A percentile compares a stretch with the other conserved stretches of the same genome.
These are phyloP conservation scores for Skeletonema potamos DNA, from an alignment of 108 stramenopile species.

Conservation along the genomic window DNA sequence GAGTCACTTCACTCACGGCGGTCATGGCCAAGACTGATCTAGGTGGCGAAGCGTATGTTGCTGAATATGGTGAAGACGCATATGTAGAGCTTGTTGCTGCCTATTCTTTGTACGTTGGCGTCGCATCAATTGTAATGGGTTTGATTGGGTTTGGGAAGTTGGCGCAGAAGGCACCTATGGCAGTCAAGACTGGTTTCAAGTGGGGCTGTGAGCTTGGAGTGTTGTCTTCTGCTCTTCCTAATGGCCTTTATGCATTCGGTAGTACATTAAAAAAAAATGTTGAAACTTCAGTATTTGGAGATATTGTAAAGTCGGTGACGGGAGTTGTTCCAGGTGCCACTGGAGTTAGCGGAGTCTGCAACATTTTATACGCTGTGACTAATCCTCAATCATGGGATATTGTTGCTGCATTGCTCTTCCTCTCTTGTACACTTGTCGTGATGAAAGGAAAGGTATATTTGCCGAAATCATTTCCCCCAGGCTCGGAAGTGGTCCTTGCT, in stretches of 20 bases:
- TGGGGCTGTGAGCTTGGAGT: slow-evolving; percentile 85
- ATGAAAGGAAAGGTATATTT: slow-evolving; percentile 65
- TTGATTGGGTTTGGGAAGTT: slow-evolving; percentile 67
- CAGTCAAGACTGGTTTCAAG: slow-evolving; percentile 78
- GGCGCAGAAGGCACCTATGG: slow-evolving; percentile 60
- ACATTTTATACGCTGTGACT: slow-evolving; percentile 54
- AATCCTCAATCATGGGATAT: slow-evolving; percentile 67
- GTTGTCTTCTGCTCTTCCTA: slow-evolving; percentile 69
- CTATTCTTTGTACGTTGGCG: slow-evolving; percentile 69
- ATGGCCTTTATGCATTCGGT: slow-evolving; percentile 60
- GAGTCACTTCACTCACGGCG: slow-evolving; percentile 81
- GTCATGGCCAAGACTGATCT: slow-evolving; percentile 79
- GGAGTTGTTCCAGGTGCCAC: slow-evolving; percentile 55
- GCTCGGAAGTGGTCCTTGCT: slow-evolving; percentile 77
- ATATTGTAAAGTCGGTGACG: slow-evolving; percentile 39
- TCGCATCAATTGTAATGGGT: slow-evolving; percentile 67
- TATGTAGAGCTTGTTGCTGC: slow-evolving; percentile 76
- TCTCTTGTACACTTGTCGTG: slow-evolving; percentile 64
- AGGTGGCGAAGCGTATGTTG: slow-evolving; percentile 67
- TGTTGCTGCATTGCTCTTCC: slow-evolving; percentile 56
- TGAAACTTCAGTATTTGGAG: slow-evolving; percentile 41
- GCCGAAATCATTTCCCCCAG: slow-evolving; percentile 67
- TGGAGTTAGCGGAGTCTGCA: slow-evolving; percentile 61
- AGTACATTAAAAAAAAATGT: slow-evolving; percentile 51
- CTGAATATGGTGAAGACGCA: slow-evolving; percentile 70